Evolutionary conservation across 208 protist species (phyloP), one percentile per base, ranked within the genome.

Genomic region (Strigomonas culicis): DNA sequence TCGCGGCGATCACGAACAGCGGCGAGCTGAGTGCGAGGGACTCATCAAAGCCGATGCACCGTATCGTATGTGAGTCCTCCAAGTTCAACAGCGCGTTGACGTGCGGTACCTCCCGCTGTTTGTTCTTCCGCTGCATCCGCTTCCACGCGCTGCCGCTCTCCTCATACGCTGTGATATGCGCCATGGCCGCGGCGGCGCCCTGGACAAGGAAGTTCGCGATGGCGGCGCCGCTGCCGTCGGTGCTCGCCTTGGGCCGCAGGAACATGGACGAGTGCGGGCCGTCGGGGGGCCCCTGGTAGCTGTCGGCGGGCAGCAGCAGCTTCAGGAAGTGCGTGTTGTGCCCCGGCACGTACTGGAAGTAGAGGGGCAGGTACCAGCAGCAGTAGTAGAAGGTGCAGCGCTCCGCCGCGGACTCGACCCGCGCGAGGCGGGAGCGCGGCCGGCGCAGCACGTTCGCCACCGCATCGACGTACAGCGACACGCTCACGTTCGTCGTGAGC

Each of bases 361-460:
- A 24, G 8, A 46, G 56, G 2, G 60, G 39, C 36, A 69, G 30
- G 44, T 28, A 61, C 64, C 64, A 69, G 46, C 53, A 58, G 22
- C 27, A 57, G 44, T 69, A 69, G 49, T 69, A 69, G 34, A 49
- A 63, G 24, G 41, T 10, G 21, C 41, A 39, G 44, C 64, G 64
- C 56, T 69, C 52, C 4, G 30, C 43, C 15, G 64, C 55, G 22
- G 27, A 43, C 53, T 59, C 39, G 0, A 69, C 21, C n/a, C 41
- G 30, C 8, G 64, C 64, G 43, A 55, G 32, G 41, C 57, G 36
- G 30, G 27, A 30, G 25, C 64, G 64, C n/a, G n/a, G n/a, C n/a
- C n/a, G n/a, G n/a, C n/a, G n/a, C n/a, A n/a, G n/a, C n/a, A n/a
- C n/a, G 32, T 63, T 24, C 4, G 39, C 49, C 25, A 30, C 10